Evolutionary conservation across 108 stramenopile genomes (phyloP), one percentile per base, ranked within the genome.

Genomic region (Bacterosira constricta): DNA sequence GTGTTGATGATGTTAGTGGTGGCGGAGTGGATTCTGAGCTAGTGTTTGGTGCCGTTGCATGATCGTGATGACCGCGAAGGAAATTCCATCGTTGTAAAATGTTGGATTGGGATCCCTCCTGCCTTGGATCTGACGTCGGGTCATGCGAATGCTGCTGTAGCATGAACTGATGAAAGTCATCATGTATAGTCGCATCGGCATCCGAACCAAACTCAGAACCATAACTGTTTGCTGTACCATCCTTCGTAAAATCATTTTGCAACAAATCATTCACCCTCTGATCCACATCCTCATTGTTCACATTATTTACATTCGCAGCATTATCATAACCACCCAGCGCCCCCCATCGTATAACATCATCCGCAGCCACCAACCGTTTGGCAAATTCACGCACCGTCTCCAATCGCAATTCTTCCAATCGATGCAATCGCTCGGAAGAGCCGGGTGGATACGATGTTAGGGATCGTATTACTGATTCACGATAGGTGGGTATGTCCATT

Each of bases 401-500:
- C 17, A 78, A 56, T 66, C 93, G 32, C 70, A 92, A 63, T 45
- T 90, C 82, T 59, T 94, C 93, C 35, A 94, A 61, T 18, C 82
- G 78, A 15, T 86, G 61, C 17, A 89, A 47, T 42, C 93, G 66
- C 32, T 89, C 86, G 10, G 79, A 58, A 13, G 77, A 77, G 27
- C 93, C 93, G 17, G 93, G 89, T 23, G 90, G 90, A 77, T 90
- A 84, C 1, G 87, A 85, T 13, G 87, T 63, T 45, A 94, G 79
- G 23, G 85, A 80, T 44, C 83, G 79, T 13, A 94, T 64, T 37
- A 77, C 45, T 39, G 77, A 50, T 51, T 53, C 64, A 32, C 62
- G 38, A 55, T 72, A 52, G 30, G 66, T 44, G 72, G 53, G 77
- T 11, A 73, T 82, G 38, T 69, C 42, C 47, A 50, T 63, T 45